Conservation (phyloP, 805 yeast genomes). For the Danielia reshetovae region DNA sequence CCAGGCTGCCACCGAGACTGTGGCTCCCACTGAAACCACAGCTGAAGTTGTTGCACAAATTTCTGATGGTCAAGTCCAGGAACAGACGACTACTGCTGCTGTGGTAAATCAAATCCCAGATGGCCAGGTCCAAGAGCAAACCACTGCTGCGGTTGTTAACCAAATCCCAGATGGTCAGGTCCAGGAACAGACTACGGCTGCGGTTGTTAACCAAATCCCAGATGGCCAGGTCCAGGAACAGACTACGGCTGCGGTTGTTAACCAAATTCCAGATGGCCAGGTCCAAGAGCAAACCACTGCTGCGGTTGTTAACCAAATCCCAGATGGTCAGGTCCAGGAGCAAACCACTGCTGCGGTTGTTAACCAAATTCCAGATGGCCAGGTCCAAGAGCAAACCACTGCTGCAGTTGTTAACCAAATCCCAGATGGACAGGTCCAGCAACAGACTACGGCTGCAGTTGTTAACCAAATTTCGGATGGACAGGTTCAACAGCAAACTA, state of each 20-base stretch:
- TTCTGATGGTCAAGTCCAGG: slow-evolving; percentile 2
- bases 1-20: slow-evolving; percentile 10
- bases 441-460: slow-evolving; percentile 8
- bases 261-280: slow-evolving; percentile 24
- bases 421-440: slow-evolving; percentile 36
- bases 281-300: slow-evolving; percentile 35
- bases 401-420: slow-evolving; percentile 39
- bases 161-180: slow-evolving; percentile 19
- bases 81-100: slow-evolving; percentile 20
- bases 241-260: slow-evolving; percentile 22
- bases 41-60: slow-evolving; percentile 1
- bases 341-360: slow-evolving; percentile 18
- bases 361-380: slow-evolving; percentile 3
- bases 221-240: slow-evolving; percentile 60
- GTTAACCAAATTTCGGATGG: slow-evolving; percentile 1
- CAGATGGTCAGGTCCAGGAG: slow-evolving; percentile 34
- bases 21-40: slow-evolving; percentile 3
- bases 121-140: slow-evolving; percentile 47
- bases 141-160: slow-evolving; percentile 19
- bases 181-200: slow-evolving; percentile 11
- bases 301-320: slow-evolving; percentile 37
- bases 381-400: slow-evolving; percentile 7
- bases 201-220: slow-evolving; percentile 47
- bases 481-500: slow-evolving; percentile 4
- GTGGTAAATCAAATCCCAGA: slow-evolving; percentile 45